phyloP scores from a whole-genome alignment of 139 green algal species.

The Picochlorum sp. region DNA sequence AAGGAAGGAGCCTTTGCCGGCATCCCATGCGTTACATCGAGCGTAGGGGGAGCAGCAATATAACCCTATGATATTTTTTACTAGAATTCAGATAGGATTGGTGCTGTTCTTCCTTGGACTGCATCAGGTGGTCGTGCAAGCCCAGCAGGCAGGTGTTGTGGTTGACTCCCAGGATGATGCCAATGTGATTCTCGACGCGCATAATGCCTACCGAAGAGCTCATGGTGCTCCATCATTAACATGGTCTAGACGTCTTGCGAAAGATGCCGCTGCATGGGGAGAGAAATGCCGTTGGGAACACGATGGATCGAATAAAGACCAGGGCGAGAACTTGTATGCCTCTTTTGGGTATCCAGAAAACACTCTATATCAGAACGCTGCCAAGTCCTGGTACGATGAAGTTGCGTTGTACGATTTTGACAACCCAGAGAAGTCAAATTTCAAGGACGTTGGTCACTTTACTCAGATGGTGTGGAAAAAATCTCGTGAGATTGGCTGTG shows the following conservation, averaged over 20 bases:
- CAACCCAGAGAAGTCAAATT: neutral
- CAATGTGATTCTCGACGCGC: neutral
- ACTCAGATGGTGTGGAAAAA: neutral
- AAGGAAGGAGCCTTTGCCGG: too few relatives aligned
- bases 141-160: neutral
- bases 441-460: slow-evolving; percentile 1
- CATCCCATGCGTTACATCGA: too few relatives aligned
- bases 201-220: neutral
- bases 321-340: neutral
- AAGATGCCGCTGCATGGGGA: neutral
- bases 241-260: neutral
- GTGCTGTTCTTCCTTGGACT: too few relatives aligned
- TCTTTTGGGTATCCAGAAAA: neutral
- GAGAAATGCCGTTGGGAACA: neutral
- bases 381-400: neutral
- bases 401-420: neutral
- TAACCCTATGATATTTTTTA: too few relatives aligned
- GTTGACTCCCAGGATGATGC: neutral
- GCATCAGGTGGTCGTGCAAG: neutral
- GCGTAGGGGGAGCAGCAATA: too few relatives aligned
- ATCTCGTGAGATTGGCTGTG: neutral
- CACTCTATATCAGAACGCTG: neutral
- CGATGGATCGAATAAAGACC: neutral
- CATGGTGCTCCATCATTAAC: neutral
- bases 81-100: too few relatives aligned